Percentiles rank a stretch among this genome's conserved stretches.
Evolutionary conservation across 108 stramenopile genomes (phyloP).

Genomic region (Licmophora abbreviata): DNA sequence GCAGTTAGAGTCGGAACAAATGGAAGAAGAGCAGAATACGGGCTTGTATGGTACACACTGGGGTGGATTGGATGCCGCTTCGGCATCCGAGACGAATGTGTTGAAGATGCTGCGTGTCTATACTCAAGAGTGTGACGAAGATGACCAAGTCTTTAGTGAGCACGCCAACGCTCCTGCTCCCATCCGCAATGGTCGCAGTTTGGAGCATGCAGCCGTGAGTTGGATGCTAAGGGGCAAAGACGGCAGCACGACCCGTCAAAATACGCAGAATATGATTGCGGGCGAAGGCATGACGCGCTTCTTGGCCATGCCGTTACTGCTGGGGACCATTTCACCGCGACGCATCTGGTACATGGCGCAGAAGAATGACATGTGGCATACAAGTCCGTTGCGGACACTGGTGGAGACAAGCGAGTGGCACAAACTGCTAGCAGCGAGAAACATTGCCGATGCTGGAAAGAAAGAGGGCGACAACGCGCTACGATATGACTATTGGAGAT

Average conservation of each 20-base stretch:
- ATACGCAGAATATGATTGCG: conserved; percentile 25
- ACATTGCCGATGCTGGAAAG: conserved; percentile 6
- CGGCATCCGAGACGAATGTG: conserved; percentile 14
- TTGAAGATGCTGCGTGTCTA: conserved; percentile 6
- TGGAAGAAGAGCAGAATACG: conserved; percentile 14
- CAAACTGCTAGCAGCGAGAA: conserved; percentile 19
- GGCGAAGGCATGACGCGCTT: conserved; percentile 36
- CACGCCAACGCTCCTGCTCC: neutral
- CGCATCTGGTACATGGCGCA: conserved; percentile 16
- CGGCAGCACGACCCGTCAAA: too few relatives aligned
- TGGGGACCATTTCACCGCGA: conserved; percentile 36
- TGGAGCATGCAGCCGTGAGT: conserved; percentile 8
- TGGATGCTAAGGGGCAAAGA: conserved; percentile 13
- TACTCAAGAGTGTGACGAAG: conserved; percentile 14
- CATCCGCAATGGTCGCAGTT: conserved; percentile 12
- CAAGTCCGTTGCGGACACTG: conserved; percentile 13
- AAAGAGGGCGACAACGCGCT: neutral
- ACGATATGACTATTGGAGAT: conserved; percentile 34
- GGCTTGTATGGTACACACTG: conserved; percentile 42
- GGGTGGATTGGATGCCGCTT: conserved; percentile 26
- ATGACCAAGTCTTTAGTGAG: conserved; percentile 16
- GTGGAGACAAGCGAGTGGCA: conserved; percentile 48
- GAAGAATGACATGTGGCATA: conserved; percentile 5
- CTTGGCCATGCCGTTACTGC: conserved; percentile 31
- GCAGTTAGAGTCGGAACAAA: conserved; percentile 1